A percentile compares a stretch with the other conserved stretches of the same genome.
These are phyloP conservation scores for Dactylellina haptotyla DNA, from an alignment of 2,329 filamentous ascomycete species.

Conservation along the genomic window DNA sequence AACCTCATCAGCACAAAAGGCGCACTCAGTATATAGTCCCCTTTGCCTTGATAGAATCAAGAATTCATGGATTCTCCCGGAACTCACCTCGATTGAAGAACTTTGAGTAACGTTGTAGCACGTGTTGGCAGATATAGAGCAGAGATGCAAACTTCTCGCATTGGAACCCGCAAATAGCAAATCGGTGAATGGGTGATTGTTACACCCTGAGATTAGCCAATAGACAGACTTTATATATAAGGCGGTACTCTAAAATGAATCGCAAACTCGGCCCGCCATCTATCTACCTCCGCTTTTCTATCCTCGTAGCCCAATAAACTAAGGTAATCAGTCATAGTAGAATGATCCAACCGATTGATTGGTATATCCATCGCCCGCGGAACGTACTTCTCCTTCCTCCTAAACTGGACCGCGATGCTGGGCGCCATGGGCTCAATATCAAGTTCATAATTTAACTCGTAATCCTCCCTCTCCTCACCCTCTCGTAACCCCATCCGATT, in stretches of 20 bases:
- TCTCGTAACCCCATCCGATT: background rate
- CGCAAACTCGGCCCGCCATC: background rate
- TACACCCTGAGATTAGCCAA: background rate
- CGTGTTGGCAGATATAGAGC: background rate
- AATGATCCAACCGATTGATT: background rate
- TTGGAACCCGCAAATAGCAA: background rate
- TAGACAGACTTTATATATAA: background rate
- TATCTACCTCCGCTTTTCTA: background rate
- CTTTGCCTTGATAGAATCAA: conserved; percentile 52
- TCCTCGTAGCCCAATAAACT: background rate
- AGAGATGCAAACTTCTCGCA: background rate
- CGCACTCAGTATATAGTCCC: conserved; percentile 53
- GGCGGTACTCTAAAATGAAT: background rate
- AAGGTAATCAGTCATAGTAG: background rate
- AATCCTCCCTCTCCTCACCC: background rate
- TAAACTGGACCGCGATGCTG: background rate
- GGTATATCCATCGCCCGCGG: background rate
- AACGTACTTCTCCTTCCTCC: background rate
- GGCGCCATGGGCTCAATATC: background rate
- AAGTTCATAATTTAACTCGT: background rate
- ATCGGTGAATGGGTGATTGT: background rate
- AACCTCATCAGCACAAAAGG: conserved; percentile 53
- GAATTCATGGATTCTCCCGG: conserved; percentile 53
- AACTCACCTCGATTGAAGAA: background rate
- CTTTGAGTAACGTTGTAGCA: background rate